A percentile compares a stretch with the other conserved stretches of the same genome.
These are phyloP conservation scores for Arabidopsis arenosa DNA, from an alignment of 345 rosid genomes.

Conservation along the genomic window DNA sequence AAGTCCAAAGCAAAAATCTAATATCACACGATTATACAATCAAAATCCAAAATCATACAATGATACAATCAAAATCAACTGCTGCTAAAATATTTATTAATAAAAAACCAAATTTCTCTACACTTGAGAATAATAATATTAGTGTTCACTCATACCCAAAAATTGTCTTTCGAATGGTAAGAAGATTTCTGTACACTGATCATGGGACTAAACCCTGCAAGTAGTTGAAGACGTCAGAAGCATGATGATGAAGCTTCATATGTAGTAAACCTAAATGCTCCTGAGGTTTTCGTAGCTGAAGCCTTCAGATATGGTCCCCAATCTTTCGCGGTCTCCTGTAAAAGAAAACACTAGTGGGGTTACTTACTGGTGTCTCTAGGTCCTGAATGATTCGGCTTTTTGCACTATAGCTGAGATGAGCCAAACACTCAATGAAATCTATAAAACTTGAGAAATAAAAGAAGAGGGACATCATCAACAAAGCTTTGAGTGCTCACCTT, in stretches of 20 bases:
- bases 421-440: neutral
- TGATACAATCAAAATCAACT: neutral
- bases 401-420: neutral
- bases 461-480: neutral
- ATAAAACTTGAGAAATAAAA: neutral
- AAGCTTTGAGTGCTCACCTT: conserved; percentile 47
- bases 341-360: conserved; percentile 19
- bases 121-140: conserved; percentile 3
- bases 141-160: neutral
- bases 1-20: neutral
- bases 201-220: conserved; percentile 13
- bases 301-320: conserved; percentile 77
- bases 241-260: conserved; percentile 23
- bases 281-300: conserved; percentile 70
- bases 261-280: conserved; percentile 50
- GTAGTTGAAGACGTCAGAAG: conserved; percentile 19
- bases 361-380: conserved; percentile 13
- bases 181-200: conserved; percentile 21
- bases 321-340: conserved; percentile 68
- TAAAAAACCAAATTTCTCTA: conserved; percentile 31
- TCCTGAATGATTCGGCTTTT: neutral
- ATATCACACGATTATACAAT: neutral
- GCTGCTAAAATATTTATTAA: neutral
- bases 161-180: conserved; percentile 3
- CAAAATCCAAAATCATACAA: conserved; percentile 12